Conservation (phyloP, 208 protist genomes). For the Wallacemonas sp. region DNA sequence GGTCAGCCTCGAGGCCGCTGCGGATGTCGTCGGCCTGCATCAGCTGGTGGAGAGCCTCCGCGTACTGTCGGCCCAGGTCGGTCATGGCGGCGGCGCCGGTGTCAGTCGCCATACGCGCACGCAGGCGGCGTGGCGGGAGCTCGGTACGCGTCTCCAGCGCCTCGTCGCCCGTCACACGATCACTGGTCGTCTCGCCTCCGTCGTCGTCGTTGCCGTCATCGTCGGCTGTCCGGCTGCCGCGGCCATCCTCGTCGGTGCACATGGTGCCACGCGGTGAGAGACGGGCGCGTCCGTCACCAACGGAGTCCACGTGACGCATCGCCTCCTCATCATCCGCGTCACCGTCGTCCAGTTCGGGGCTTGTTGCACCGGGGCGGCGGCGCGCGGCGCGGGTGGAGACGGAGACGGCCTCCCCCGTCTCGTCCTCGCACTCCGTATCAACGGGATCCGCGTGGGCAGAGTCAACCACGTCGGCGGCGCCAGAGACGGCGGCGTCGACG, state of each 20-base stretch:
- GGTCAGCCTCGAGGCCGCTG: slow-evolving; percentile 27
- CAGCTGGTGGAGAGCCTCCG: slow-evolving; percentile 38
- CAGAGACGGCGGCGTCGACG: background rate
- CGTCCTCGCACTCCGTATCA: background rate
- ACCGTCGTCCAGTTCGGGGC: background rate
- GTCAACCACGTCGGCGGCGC: background rate
- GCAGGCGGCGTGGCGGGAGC: slow-evolving; percentile 19
- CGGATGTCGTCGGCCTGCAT: slow-evolving; percentile 31
- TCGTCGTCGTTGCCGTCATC: background rate
- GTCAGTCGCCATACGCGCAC: background rate
- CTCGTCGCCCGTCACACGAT: slow-evolving; percentile 9
- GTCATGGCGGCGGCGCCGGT: slow-evolving; percentile 28
- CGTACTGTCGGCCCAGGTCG: slow-evolving; percentile 36
- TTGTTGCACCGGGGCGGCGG: background rate
- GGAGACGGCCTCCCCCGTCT: background rate
- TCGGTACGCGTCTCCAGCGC: slow-evolving; percentile 7
- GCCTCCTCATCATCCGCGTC: slow-evolving; percentile 4
- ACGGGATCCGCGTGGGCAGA: background rate
- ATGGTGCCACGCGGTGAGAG: too few species aligned
- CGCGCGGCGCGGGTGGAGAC: slow-evolving; percentile 4
- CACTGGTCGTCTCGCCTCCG: slow-evolving; percentile 1
- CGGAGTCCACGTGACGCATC: too few species aligned
- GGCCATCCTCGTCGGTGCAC: background rate
- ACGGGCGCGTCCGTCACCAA: too few species aligned
- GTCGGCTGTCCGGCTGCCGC: background rate